Evolutionary conservation across 1,284 basidiomycete genomes (phyloP).

Genomic region (Prillingera fragicola): DNA sequence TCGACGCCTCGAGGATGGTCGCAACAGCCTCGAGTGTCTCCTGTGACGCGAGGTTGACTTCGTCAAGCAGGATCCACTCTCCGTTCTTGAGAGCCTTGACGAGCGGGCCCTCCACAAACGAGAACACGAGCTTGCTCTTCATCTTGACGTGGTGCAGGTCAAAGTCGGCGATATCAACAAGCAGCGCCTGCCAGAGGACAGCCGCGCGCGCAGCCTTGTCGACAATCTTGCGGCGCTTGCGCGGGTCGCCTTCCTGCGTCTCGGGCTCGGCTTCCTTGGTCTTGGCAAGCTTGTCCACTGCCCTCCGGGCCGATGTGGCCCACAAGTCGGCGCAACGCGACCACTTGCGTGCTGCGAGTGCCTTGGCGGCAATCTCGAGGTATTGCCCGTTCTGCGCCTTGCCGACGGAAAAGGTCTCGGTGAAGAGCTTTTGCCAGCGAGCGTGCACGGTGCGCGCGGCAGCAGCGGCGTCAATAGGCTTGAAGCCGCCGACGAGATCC

Average conservation of each 20-base stretch:
- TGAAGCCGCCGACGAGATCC: constrained; percentile 91
- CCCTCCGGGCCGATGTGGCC: constrained; percentile 51
- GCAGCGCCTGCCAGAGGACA: constrained; percentile 67
- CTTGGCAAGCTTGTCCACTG: constrained; percentile 48
- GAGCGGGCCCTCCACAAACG: constrained; percentile 92
- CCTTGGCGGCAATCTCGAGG: constrained; percentile 75
- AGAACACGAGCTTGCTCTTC: constrained; percentile 83
- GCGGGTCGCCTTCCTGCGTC: constrained; percentile 46
- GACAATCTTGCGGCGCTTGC: constrained; percentile 71
- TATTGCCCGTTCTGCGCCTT: constrained; percentile 74
- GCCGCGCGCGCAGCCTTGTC: constrained; percentile 39
- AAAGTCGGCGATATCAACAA: constrained; percentile 69
- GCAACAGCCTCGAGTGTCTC: constrained; percentile 94
- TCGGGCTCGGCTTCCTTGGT: constrained; percentile 49
- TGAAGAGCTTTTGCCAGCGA: constrained; percentile 77
- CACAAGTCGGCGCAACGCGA: constrained; percentile 75
- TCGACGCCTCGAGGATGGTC: constrained; percentile 74
- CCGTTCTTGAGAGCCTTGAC: constrained; percentile 85
- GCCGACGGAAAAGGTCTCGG: constrained; percentile 78
- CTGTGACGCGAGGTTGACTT: constrained; percentile 89
- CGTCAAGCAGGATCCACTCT: constrained; percentile 94
- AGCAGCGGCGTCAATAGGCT: constrained; percentile 80
- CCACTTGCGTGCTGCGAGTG: constrained; percentile 80
- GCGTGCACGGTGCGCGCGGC: constrained; percentile 71
- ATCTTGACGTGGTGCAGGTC: constrained; percentile 78